phyloP scores from a whole-genome alignment of 768 basidiomycete genomes.

The Suillus discolor region DNA sequence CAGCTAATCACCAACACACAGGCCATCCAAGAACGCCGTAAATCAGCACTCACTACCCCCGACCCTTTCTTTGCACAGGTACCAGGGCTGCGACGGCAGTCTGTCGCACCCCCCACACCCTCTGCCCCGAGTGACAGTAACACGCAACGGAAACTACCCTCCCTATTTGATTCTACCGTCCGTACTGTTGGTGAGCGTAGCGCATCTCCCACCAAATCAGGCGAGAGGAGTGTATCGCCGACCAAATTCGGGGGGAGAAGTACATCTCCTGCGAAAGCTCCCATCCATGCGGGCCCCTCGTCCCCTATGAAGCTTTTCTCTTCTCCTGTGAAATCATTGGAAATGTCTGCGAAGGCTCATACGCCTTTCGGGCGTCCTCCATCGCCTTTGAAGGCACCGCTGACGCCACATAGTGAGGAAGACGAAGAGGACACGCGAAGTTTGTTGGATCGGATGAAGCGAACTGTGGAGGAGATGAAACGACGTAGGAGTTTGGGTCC shows the following conservation, averaged over 20 bases:
- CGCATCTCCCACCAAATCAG: not conserved
- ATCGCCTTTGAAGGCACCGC: constrained; percentile 4
- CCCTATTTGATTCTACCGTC: constrained; percentile 7
- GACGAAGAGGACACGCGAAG: constrained; percentile 36
- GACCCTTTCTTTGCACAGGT: constrained; percentile 54
- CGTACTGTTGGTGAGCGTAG: not conserved
- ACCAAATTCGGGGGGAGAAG: not conserved
- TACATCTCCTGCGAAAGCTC: constrained; percentile 12
- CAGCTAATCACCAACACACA: constrained; percentile 18
- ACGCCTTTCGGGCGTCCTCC: constrained; percentile 4
- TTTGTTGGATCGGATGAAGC: constrained; percentile 39
- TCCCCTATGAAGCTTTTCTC: constrained; percentile 12
- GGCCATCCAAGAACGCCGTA: constrained; percentile 65
- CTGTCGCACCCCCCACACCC: constrained; percentile 18
- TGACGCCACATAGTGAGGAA: constrained; percentile 22
- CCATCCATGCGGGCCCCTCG: not conserved
- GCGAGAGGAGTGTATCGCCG: not conserved
- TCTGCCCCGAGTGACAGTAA: not conserved
- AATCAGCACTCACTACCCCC: constrained; percentile 54
- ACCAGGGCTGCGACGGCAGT: constrained; percentile 47
- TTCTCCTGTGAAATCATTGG: constrained; percentile 6
- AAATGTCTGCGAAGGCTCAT: not conserved
- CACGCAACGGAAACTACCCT: constrained; percentile 7
- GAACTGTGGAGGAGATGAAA: constrained; percentile 40
- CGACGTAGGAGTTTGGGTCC: constrained; percentile 26